phyloP scores from a whole-genome alignment of 2,329 filamentous ascomycete species.

The Ophiostoma perfectum region DNA sequence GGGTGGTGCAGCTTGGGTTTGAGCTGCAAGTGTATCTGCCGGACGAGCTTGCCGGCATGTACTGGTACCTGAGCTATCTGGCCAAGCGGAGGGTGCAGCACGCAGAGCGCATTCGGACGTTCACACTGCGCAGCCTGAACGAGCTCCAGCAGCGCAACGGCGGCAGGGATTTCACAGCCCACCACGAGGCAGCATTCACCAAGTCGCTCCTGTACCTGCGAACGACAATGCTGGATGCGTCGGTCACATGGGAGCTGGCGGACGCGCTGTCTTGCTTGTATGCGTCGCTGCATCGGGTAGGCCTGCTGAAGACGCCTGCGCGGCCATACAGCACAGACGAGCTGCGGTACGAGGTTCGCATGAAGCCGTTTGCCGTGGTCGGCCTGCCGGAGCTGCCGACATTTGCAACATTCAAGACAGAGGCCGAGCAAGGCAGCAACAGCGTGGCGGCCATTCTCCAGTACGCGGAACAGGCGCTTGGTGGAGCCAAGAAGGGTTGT shows the following conservation, averaged over 20 bases:
- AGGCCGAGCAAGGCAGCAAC: conserved; percentile 39
- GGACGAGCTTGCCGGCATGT: conserved; percentile 82
- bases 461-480: conserved; percentile 43
- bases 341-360: conserved; percentile 74
- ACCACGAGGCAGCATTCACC: conserved; percentile 41
- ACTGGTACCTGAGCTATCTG: conserved; percentile 79
- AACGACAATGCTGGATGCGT: conserved; percentile 58
- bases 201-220: conserved; percentile 53
- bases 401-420: conserved; percentile 53
- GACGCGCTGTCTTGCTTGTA: conserved; percentile 59
- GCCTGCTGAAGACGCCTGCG: conserved; percentile 45
- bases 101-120: conserved; percentile 65
- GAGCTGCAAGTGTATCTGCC: conserved; percentile 85
- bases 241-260: conserved; percentile 55
- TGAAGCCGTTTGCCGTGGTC: conserved; percentile 73
- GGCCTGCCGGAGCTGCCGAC: conserved; percentile 62
- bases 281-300: conserved; percentile 56
- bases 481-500: conserved; percentile 49
- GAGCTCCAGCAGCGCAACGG: conserved; percentile 30
- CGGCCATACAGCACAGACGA: conserved; percentile 62
- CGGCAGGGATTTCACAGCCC: conserved; percentile 28
- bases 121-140: conserved; percentile 44
- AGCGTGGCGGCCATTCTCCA: conserved; percentile 40
- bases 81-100: conserved; percentile 63
- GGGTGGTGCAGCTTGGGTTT: conserved; percentile 85